Base-by-base conservation (phyloP, 805 yeast genomes). In the Sungouiozyma ichnusensis region DNA sequence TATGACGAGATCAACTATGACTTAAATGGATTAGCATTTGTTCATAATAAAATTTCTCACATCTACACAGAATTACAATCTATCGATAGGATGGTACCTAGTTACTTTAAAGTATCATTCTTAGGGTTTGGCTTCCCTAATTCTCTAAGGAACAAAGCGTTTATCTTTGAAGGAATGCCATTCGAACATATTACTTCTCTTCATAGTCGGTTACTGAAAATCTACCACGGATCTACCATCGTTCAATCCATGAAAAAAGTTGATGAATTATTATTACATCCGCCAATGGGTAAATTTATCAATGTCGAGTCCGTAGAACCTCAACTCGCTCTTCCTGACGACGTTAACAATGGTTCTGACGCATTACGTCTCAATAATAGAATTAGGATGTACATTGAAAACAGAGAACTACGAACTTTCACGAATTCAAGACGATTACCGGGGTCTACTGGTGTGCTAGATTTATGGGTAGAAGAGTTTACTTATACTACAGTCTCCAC, bases 391-490 rank as follows among this genome's bases (percentile, higher is more conserved):
- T 85, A 82, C 60, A 79, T 84, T 52, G 79, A 84, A 50, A 80
- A 85, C 61, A 79, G 79, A 62, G 76, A 84, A 53, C 64, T 85
- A 63, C 74, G 76, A 50, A 73, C 74, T 45, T 86, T 86, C 64
- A 73, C 84, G 3, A 75, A 77, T 33, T 71, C 81, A 39, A 73
- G 82, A 59, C 76, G 82, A 51, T 62, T 85, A 40, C 85, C 90
- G 1, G 88, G 90, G 3, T 73, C 84, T 1, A 73, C 78, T 0
- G 72, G 81, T 9, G 79, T 83, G 7, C 71, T 76, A 41, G 86
- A 85, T 53, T 65, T 86, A 52, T 86, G 95, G 95, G 85, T 88
- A 16, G 94, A 86, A 55, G 94, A 86, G 62, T 74, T 82, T 7
- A 79, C 84, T 1, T 86, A 77, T 65, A 85, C 78, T 48, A 83